Evolutionary conservation across 208 protist genomes (phyloP).

Genomic region (Leishmania lainsoni): DNA sequence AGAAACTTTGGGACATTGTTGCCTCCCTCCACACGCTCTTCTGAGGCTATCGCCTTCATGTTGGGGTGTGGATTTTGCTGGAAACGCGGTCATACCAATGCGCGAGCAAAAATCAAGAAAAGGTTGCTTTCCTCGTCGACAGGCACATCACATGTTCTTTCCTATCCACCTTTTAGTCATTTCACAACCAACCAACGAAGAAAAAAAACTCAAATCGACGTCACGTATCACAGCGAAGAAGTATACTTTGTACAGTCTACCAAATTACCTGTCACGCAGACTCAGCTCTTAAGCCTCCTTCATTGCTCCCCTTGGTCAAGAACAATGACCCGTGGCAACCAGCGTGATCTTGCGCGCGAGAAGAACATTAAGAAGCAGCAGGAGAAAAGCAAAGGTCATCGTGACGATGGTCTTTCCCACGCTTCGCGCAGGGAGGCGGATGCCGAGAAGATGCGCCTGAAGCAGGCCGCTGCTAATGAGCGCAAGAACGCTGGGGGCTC

Average conservation of each 20-base stretch:
- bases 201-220: not conserved
- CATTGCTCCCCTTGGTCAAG: not conserved
- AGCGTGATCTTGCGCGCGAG: conserved; percentile 89
- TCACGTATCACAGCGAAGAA: not conserved
- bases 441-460: conserved; percentile 86
- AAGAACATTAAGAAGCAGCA: conserved; percentile 85
- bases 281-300: conserved; percentile 7
- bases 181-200: not conserved
- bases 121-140: not conserved
- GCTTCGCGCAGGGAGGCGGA: conserved; percentile 84
- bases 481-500: conserved; percentile 39
- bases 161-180: not conserved
- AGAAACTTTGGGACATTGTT: not conserved
- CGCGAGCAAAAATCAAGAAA: not conserved
- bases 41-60: no score
- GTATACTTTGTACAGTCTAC: conserved; percentile 9
- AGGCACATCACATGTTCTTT: conserved; percentile 3
- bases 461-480: conserved; percentile 68
- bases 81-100: not conserved
- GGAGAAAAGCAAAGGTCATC: conserved; percentile 74
- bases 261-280: not conserved
- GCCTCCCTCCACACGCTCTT: not conserved
- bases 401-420: conserved; percentile 65
- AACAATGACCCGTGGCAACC: conserved; percentile 88
- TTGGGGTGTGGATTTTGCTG: not conserved